phyloP scores from a whole-genome alignment of 805 yeast species.

The Wickerhamiella alocasiicola region DNA sequence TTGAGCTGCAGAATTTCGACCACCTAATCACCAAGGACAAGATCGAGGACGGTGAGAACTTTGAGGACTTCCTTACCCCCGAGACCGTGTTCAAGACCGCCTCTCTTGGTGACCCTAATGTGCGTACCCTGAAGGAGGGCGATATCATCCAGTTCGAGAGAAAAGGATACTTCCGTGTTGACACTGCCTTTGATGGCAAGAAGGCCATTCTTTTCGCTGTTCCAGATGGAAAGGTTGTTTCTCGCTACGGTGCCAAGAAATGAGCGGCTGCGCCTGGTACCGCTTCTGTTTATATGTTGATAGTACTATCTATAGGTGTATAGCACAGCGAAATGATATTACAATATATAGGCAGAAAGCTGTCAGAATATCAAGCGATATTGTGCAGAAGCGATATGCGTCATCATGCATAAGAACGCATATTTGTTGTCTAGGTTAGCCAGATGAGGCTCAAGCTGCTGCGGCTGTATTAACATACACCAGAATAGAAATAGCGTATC shows the following conservation, averaged over 20 bases:
- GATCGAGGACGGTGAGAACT: conserved; percentile 85
- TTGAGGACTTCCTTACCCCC: conserved; percentile 83
- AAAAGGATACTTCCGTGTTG: conserved; percentile 89
- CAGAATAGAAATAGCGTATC: too few relatives aligned
- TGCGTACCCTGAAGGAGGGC: conserved; percentile 64
- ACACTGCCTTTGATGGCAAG: conserved; percentile 42
- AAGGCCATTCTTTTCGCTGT: conserved; percentile 77
- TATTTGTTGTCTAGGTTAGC: too few relatives aligned
- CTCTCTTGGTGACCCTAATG: conserved; percentile 72
- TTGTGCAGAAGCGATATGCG: too few relatives aligned
- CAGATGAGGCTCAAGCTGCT: too few relatives aligned
- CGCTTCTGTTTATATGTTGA: too few relatives aligned
- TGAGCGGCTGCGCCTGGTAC: too few relatives aligned
- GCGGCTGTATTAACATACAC: too few relatives aligned
- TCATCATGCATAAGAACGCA: too few relatives aligned
- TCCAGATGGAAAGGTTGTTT: conserved; percentile 86
- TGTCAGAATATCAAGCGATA: too few relatives aligned
- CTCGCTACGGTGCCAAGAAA: conserved; percentile 61
- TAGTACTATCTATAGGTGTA: too few relatives aligned
- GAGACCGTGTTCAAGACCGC: conserved; percentile 69
- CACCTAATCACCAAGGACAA: conserved; percentile 91
- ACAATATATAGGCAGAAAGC: too few relatives aligned
- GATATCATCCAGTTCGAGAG: conserved; percentile 91
- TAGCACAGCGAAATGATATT: too few relatives aligned
- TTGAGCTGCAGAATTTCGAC: conserved; percentile 82